A percentile compares a stretch with the other conserved stretches of the same genome.
Conservation (phyloP, 805 yeast species). For the Ogataea populi-albae region DNA sequence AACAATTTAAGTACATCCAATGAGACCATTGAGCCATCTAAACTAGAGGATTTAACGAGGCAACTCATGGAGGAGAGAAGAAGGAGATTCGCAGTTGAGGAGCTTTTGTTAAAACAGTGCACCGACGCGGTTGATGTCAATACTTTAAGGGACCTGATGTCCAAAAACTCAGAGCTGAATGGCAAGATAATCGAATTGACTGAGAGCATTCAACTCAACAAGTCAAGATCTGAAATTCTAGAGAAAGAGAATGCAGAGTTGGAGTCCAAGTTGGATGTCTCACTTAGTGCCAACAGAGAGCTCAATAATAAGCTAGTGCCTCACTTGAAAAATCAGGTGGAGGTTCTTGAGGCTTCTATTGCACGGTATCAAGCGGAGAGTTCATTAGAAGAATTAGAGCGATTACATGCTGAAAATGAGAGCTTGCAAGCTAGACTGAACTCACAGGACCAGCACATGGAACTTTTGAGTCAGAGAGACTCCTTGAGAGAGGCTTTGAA, state of each 20-base stretch:
- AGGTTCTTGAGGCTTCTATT: constrained; percentile 28
- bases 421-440: constrained; percentile 34
- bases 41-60: constrained; percentile 52
- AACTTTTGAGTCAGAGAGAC: constrained; percentile 30
- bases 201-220: constrained; percentile 44
- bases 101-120: constrained; percentile 50
- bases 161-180: constrained; percentile 53
- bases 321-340: constrained; percentile 41
- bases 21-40: constrained; percentile 37
- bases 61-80: constrained; percentile 62
- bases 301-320: constrained; percentile 46
- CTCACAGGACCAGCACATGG: constrained; percentile 15
- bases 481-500: constrained; percentile 31
- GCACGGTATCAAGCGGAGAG: constrained; percentile 8
- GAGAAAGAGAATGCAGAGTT: constrained; percentile 36
- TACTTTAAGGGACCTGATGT: constrained; percentile 51
- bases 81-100: constrained; percentile 68
- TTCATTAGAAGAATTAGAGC: constrained; percentile 26
- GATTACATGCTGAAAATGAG: constrained; percentile 30
- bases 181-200: constrained; percentile 46
- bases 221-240: constrained; percentile 43
- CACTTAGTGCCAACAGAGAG: constrained; percentile 40
- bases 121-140: constrained; percentile 44
- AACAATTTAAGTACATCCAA: constrained; percentile 24
- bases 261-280: constrained; percentile 37